Conservation (phyloP, 805 yeast species). For the Saturnispora besseyi region DNA sequence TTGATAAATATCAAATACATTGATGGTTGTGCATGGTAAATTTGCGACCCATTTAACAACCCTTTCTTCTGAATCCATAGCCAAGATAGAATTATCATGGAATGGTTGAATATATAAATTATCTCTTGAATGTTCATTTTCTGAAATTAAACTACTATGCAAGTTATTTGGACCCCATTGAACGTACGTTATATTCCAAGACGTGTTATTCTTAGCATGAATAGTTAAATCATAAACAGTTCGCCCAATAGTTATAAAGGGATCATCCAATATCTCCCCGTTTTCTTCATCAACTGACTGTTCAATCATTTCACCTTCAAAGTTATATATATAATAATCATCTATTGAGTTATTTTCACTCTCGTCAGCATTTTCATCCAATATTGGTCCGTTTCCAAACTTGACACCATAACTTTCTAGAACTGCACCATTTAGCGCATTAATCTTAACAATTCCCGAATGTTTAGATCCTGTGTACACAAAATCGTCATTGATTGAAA, state of each 20-base stretch:
- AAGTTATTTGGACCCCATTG: slow-evolving; percentile 90
- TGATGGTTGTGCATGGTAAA: slow-evolving; percentile 62
- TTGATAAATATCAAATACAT: slow-evolving; percentile 67
- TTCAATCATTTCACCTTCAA: slow-evolving; percentile 9
- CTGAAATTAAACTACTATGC: slow-evolving; percentile 44
- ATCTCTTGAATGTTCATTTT: slow-evolving; percentile 54
- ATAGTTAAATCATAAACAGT: slow-evolving; percentile 67
- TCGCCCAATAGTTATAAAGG: slow-evolving; percentile 53
- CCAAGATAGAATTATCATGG: slow-evolving; percentile 70
- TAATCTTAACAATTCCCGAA: slow-evolving; percentile 66
- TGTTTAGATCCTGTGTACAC: slow-evolving; percentile 79
- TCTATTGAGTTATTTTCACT: background rate
- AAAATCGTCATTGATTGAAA: slow-evolving; percentile 71
- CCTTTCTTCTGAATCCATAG: slow-evolving; percentile 59
- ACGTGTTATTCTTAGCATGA: slow-evolving; percentile 58
- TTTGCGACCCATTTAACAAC: slow-evolving; percentile 73
- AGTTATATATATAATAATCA: slow-evolving; percentile 6
- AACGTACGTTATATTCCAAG: slow-evolving; percentile 81
- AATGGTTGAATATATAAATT: slow-evolving; percentile 75
- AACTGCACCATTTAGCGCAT: slow-evolving; percentile 67
- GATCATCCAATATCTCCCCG: background rate
- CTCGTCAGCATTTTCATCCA: slow-evolving; percentile 3
- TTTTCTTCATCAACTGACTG: slow-evolving; percentile 10
- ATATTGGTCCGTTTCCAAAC: background rate
- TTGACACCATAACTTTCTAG: slow-evolving; percentile 48